phyloP scores from a whole-genome alignment of 1,284 basidiomycete genomes.

The Laetiporus sulphureus region DNA sequence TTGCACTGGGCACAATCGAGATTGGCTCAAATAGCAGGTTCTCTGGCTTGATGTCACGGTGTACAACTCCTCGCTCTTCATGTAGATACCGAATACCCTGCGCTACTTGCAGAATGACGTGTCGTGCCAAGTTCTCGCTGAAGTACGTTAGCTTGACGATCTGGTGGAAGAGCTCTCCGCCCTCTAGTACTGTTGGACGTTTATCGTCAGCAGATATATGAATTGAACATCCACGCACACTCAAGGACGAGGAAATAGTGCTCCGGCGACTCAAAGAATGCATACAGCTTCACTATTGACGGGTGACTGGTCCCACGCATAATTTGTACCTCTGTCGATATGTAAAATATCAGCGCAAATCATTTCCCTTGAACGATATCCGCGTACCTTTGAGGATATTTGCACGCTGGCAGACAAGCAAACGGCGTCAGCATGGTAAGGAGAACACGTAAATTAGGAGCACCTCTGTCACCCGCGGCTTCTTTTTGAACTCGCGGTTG shows the following conservation, averaged over 20 bases:
- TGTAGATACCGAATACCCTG: conserved; percentile 94
- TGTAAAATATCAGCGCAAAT: conserved; percentile 2
- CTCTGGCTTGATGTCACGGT: conserved; percentile 99
- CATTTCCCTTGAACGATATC: neutral
- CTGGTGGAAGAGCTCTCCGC: conserved; percentile 98
- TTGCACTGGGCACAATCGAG: conserved; percentile 86
- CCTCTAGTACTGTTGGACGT: conserved; percentile 73
- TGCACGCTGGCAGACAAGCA: conserved; percentile 62
- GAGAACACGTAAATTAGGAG: conserved; percentile 26
- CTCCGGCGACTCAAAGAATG: conserved; percentile 88
- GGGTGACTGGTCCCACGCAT: conserved; percentile 95
- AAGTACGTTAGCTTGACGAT: conserved; percentile 99
- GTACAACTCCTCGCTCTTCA: conserved; percentile 96
- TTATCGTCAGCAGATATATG: too few species aligned
- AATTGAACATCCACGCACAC: conserved; percentile 63
- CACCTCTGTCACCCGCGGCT: conserved; percentile 95
- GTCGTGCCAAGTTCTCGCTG: conserved; percentile 89
- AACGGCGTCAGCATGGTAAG: conserved; percentile 18
- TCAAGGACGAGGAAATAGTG: conserved; percentile 96
- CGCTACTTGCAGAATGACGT: conserved; percentile 97
- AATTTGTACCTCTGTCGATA: conserved; percentile 86
- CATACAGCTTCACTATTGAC: conserved; percentile 82
- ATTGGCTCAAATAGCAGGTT: conserved; percentile 95
- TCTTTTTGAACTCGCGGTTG: conserved; percentile 90
- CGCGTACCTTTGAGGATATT: conserved; percentile 88